Evolutionary conservation across 2,329 filamentous ascomycete species (phyloP).

Genomic region (Aureobasidium sp.): DNA sequence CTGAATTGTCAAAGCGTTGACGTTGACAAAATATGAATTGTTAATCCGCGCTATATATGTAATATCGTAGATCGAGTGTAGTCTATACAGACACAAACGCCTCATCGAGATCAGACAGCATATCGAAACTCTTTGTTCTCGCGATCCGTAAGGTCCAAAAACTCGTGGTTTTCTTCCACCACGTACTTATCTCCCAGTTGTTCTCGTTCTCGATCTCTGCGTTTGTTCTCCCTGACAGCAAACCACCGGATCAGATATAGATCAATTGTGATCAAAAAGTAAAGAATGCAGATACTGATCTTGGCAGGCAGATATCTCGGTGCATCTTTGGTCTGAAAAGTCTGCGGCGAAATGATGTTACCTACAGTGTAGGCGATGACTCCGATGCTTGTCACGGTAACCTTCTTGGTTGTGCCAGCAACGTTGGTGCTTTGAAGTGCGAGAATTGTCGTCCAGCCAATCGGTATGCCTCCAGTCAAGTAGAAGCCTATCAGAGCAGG

Average conservation of each 20-base stretch:
- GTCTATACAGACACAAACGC: not conserved
- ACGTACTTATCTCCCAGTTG: slow-evolving; percentile 19
- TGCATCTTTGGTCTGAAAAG: slow-evolving; percentile 28
- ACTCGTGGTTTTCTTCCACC: not conserved
- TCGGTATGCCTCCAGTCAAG: not conserved
- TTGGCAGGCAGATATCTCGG: slow-evolving; percentile 36
- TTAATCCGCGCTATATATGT: not conserved
- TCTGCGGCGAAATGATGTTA: slow-evolving; percentile 37
- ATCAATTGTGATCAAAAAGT: slow-evolving; percentile 34
- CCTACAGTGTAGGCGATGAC: slow-evolving; percentile 28
- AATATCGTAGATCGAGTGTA: too few species aligned
- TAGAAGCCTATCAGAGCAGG: not conserved
- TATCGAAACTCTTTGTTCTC: slow-evolving; percentile 25
- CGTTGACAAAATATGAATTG: not conserved
- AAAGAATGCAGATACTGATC: slow-evolving; percentile 31
- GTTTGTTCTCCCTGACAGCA: slow-evolving; percentile 34
- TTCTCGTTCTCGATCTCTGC: slow-evolving; percentile 21
- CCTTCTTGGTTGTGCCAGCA: slow-evolving; percentile 63
- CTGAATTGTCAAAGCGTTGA: not conserved
- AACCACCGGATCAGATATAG: slow-evolving; percentile 45
- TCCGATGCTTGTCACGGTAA: slow-evolving; percentile 59
- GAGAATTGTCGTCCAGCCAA: not conserved
- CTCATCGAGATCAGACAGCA: not conserved
- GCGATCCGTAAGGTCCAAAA: slow-evolving; percentile 52
- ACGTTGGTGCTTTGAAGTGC: slow-evolving; percentile 41